phyloP scores from a whole-genome alignment of 2,329 filamentous ascomycete genomes.

The Aureobasidium sp. region DNA sequence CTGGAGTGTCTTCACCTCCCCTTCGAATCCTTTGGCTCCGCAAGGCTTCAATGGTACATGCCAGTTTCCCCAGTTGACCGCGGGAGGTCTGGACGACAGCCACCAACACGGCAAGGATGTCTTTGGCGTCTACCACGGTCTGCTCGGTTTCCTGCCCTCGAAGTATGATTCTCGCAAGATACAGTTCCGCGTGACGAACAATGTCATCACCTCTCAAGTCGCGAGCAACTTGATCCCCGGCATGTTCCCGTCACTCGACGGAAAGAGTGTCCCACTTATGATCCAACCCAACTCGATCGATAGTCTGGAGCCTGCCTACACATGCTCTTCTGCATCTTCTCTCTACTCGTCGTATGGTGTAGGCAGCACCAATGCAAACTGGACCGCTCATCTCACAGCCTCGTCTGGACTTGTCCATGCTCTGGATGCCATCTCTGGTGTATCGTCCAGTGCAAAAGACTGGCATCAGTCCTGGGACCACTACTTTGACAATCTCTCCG shows the following conservation, averaged over 20 bases:
- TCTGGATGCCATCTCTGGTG: constrained; percentile 61
- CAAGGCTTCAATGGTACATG: constrained; percentile 64
- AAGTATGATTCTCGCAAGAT: constrained; percentile 39
- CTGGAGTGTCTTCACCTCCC: constrained; percentile 55
- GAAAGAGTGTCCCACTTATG: constrained; percentile 28
- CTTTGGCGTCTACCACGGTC: constrained; percentile 63
- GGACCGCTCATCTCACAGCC: constrained; percentile 55
- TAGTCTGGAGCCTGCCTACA: constrained; percentile 64
- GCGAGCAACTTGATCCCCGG: constrained; percentile 64
- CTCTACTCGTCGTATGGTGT: constrained; percentile 39
- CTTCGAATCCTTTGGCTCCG: constrained; percentile 57
- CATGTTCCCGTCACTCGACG: constrained; percentile 46
- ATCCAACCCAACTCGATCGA: constrained; percentile 52
- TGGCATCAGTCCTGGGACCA: constrained; percentile 71
- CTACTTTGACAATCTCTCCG: constrained; percentile 77
- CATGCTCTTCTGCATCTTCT: constrained; percentile 46
- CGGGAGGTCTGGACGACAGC: constrained; percentile 61
- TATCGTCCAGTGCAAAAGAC: constrained; percentile 44
- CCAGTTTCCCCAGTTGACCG: constrained; percentile 73
- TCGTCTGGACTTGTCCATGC: constrained; percentile 46
- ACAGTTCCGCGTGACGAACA: constrained; percentile 67
- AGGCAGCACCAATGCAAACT: constrained; percentile 40
- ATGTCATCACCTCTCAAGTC: constrained; percentile 74
- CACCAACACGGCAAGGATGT: constrained; percentile 69
- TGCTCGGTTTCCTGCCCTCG: constrained; percentile 58